Evolutionary conservation across 768 basidiomycete species (phyloP), one percentile per base, ranked within the genome.

Genomic region (Russula brevipes): DNA sequence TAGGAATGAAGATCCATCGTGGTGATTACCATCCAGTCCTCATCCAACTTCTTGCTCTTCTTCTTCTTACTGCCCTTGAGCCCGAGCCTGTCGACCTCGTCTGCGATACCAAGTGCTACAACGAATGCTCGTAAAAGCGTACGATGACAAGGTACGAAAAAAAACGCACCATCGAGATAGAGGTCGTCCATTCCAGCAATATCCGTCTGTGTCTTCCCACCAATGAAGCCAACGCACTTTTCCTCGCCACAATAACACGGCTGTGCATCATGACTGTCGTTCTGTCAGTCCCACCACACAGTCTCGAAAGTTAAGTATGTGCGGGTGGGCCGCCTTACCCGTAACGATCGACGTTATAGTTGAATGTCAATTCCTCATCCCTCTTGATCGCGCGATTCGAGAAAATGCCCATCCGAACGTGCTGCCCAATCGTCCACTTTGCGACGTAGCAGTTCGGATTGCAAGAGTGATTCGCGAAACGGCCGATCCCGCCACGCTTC

Each of bases 301-400:
- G 33, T 8, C 12, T 4, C 50, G 14, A n/a, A 8, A 14, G 51
- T 4, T 10, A 12, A 24, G 24, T 24, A 24, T 24, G 41, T n/a
- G 2, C 4, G 6, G 17, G 50, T 19, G 49, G 51, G 46, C 12
- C 8, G 78, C 7, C 88, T 54, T 64, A 95, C 96, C 96, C 97
- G 70, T 99, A 99, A 61, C 97, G 92, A 74, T 98, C 97, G 45
- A 98, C 97, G 73, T 99, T 99, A 73, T 99, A 99, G 75, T 99
- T 98, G 79, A 98, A 98, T 0, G 97, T 98, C 69, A 98, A 75
- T 74, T 98, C 95, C 71, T 97, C 94, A 65, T 91, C 74, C 71
- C 83, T 84, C 72, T 81, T 74, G 67, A 98, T 87, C 57, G 79
- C 66, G 47, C 92, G 82, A 70, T 87, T 93, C n/a, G 96, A 87